Evolutionary conservation across 805 yeast genomes (phyloP), one percentile per base, ranked within the genome.

Genomic region (Kregervanrija delftensis): DNA sequence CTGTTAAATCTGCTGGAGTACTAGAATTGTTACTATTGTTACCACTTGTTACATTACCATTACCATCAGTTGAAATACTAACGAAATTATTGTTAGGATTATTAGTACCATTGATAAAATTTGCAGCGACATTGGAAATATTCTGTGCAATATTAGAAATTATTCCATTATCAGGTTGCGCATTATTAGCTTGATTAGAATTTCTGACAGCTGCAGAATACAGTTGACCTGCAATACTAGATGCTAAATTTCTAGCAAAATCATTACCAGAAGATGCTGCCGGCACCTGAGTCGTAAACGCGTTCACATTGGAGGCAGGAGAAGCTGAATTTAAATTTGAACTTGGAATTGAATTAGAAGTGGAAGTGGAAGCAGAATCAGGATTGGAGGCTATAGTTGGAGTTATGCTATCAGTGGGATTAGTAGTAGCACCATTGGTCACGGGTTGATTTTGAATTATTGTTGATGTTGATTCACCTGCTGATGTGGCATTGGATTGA

Each of bases 221-320:
- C 4, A 46, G 33, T 34, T 43, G 50, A 13, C 44, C 16, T 4
- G 50, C 48, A 16, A 47, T 36, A 6, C 42, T 41, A 32, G 28
- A 36, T 2, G 52, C 49, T 17, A 49, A 32, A 13, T 46, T 40
- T 15, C 47, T 33, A 2, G 52, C 48, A 38, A 47, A 39, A 38
- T 41, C 44, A 22, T 14, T 16, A 2, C 40, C 47, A 2, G 37
- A 11, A 8, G 15, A 17, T 12, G 33, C 33, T 13, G 12, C 30
- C 4, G 28, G 28, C 28, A 4, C 28, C 6, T 22, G 28, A 22
- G 28, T 22, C 8, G 28, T 6, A 22, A 6, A 22, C 6, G 28
- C 28, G 28, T 22, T 22, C 28, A 22, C 28, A 3, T 8, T 6
- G 2, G 16, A 2, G 3, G 10, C n/a, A 5, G 31, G 12, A 9